Evolutionary conservation across 2,329 filamentous ascomycete species (phyloP).

Genomic region (Calonectria hongkongensis): DNA sequence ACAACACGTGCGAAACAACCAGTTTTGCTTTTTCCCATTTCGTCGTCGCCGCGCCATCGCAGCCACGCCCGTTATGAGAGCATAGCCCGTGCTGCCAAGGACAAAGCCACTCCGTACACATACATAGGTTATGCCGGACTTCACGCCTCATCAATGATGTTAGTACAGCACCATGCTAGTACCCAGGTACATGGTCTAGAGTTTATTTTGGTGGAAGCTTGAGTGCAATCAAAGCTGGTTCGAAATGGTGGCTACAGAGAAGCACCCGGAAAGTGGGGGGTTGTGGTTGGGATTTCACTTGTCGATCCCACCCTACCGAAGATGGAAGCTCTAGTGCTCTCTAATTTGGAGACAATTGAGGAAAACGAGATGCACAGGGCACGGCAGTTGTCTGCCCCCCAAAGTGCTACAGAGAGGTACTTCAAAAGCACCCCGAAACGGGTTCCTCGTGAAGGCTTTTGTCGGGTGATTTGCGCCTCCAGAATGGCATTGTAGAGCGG

Average conservation of each 20-base stretch:
- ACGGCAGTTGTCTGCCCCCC: not conserved
- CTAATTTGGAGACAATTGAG: conserved; percentile 10
- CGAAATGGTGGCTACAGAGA: conserved; percentile 4
- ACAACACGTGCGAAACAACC: conserved; percentile 54
- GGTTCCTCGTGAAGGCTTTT: not conserved
- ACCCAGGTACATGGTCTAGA: conserved; percentile 6
- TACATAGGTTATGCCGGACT: conserved; percentile 2
- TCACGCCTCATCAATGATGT: not conserved
- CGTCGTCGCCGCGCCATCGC: conserved; percentile 44
- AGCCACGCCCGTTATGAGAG: conserved; percentile 46
- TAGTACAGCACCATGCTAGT: not conserved
- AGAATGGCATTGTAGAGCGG: conserved; percentile 33
- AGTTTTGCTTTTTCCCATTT: conserved; percentile 48
- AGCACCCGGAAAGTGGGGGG: conserved; percentile 16
- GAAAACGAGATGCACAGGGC: not conserved
- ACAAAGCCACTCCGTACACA: conserved; percentile 20
- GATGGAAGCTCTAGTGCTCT: conserved; percentile 15
- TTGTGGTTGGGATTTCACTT: conserved; percentile 16
- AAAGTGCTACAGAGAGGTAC: not conserved
- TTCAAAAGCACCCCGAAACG: not conserved
- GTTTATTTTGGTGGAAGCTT: conserved; percentile 19
- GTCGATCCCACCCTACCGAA: conserved; percentile 15
- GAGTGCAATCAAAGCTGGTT: conserved; percentile 1
- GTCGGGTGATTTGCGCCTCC: conserved; percentile 19
- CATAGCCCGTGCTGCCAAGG: conserved; percentile 44